Conservation (phyloP, 306 rosid genomes). For the Castanopsis chinensis region DNA sequence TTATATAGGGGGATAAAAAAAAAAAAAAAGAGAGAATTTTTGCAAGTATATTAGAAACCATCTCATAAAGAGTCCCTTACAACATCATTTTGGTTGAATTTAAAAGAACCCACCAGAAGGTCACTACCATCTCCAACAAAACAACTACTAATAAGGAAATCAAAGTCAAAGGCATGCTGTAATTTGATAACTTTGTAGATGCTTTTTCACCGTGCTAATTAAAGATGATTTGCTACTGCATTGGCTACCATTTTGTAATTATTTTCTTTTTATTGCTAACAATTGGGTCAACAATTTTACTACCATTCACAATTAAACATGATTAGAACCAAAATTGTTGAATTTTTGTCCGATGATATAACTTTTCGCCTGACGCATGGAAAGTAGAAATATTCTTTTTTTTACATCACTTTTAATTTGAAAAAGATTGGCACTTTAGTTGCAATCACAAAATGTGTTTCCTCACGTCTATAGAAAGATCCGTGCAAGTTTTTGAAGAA, state of each 20-base stretch:
- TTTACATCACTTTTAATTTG: background rate
- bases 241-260: background rate
- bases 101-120: constrained; percentile 30
- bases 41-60: constrained; percentile 1
- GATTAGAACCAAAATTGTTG: background rate
- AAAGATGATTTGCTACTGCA: background rate
- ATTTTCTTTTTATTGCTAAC: too few species aligned
- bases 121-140: constrained; percentile 51
- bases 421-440: background rate
- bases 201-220: background rate
- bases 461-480: background rate
- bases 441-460: background rate
- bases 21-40: background rate
- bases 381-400: too few species aligned
- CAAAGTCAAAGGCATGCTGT: constrained; percentile 29
- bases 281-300: too few species aligned
- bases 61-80: constrained; percentile 24
- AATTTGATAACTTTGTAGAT: constrained; percentile 34
- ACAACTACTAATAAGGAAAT: background rate
- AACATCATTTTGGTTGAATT: constrained; percentile 30
- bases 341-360: background rate
- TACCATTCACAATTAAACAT: too few species aligned
- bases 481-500: constrained; percentile 16
- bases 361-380: too few species aligned
- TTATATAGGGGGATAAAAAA: background rate